Evolutionary conservation across 1,284 basidiomycete genomes (phyloP), one percentile per base, ranked within the genome.

Genomic region (Cutaneotrichosporon arboriforme): DNA sequence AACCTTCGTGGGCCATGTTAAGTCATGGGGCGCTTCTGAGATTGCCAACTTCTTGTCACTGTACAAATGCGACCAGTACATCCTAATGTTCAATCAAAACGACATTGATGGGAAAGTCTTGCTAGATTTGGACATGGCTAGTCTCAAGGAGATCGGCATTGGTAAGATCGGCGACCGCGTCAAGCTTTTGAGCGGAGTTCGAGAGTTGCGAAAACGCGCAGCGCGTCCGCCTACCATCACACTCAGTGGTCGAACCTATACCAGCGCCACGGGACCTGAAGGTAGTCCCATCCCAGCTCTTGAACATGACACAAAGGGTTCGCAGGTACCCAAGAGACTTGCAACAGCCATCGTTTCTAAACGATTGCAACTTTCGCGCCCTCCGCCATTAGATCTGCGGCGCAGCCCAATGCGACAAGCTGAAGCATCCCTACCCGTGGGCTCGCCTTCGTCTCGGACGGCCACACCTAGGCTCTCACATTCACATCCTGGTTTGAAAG

Each of bases 41-140:
- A 62, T 75, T 15, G 59, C 57, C 3, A 46, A 58, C 3, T 74
- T 75, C 51, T 62, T 76, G 13, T 53, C 52, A 12, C 37, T 67
- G 2, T 65, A 73, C 55, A 86, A 84, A 65, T 90, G 89, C 63
- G 81, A 76, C 0, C 80, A 81, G 31, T 85, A 89, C 66, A 81
- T 84, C 1, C 69, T 79, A 7, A 40, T 81, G 0, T 97, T 97
- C 76, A 82, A 80, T 46, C 78, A 80, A 4, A 88, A 92, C 76
- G 90, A 96, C 69, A 92, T 97, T 61, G 78, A 88, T 41, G 90
- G 92, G 9, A 85, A 88, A 67, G 84, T 96, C 35, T 73, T 97
- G 8, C 79, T 96, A 47, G 92, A 97, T 64, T 77, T 97, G 36
- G 91, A 96, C 66, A 87, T 90, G 74, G 74, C 78, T 4, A 86